A percentile compares a stretch with the other conserved stretches of the same genome.
Conservation (phyloP, 495 filamentous ascomycete species). For the Penicillium cosmopolitanum region DNA sequence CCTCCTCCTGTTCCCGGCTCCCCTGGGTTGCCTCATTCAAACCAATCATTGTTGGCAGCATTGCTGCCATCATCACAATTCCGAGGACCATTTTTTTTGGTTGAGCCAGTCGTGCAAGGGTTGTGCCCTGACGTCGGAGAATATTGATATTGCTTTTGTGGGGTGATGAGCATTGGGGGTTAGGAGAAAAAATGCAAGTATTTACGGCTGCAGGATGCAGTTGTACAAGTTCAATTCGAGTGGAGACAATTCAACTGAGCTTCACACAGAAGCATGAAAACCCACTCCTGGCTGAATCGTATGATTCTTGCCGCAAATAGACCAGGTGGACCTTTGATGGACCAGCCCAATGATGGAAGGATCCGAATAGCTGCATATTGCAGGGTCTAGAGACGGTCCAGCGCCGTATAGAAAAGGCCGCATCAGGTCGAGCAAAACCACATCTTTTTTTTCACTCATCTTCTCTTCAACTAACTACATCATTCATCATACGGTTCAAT, state of each 20-base stretch:
- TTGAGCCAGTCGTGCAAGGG: background rate
- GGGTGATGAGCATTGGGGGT: background rate
- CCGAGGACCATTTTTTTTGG: constrained; percentile 8
- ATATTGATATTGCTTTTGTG: background rate
- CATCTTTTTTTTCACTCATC: constrained; percentile 8
- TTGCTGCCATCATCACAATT: constrained; percentile 13
- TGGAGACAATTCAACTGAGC: constrained; percentile 9
- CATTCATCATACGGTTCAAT: background rate
- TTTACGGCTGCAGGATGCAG: constrained; percentile 2
- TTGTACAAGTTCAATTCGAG: constrained; percentile 4
- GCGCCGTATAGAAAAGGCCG: constrained; percentile 9
- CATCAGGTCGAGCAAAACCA: constrained; percentile 5
- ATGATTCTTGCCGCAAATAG: constrained; percentile 9
- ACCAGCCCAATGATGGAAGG: background rate
- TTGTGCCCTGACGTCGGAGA: background rate
- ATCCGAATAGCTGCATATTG: constrained; percentile 10
- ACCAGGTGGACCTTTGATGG: constrained; percentile 6
- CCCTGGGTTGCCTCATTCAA: constrained; percentile 15
- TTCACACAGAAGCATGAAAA: constrained; percentile 6
- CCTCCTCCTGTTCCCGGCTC: constrained; percentile 9
- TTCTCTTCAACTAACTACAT: constrained; percentile 1
- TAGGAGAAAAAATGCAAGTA: background rate
- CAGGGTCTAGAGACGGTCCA: constrained; percentile 7
- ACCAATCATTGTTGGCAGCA: constrained; percentile 13
- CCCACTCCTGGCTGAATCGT: constrained; percentile 9